These are phyloP conservation scores for Elongisporangium anandrum DNA, from an alignment of 352 stramenopile species.

Conservation along the genomic window DNA sequence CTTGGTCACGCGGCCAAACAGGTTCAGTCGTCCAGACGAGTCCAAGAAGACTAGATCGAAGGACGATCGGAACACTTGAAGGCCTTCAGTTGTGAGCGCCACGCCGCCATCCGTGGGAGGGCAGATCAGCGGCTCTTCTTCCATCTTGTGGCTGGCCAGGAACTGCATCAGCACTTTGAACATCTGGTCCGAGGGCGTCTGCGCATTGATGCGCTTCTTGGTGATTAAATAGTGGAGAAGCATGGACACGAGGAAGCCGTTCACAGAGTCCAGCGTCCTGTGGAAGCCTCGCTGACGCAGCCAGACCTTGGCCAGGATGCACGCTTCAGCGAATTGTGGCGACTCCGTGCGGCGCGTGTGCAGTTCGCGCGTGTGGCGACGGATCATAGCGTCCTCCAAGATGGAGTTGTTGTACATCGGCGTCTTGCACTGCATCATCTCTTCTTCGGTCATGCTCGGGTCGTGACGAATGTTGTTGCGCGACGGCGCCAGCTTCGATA, in stretches of 20 bases:
- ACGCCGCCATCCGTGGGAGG: constrained; percentile 49
- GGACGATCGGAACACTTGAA: constrained; percentile 56
- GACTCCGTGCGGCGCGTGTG: constrained; percentile 62
- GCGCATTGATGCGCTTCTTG: constrained; percentile 60
- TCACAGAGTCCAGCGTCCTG: constrained; percentile 67
- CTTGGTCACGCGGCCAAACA: constrained; percentile 60
- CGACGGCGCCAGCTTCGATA: constrained; percentile 70
- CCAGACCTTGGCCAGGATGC: constrained; percentile 87
- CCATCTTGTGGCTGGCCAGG: constrained; percentile 58
- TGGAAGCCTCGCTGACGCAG: constrained; percentile 80
- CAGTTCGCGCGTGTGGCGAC: constrained; percentile 76
- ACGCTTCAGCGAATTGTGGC: constrained; percentile 69
- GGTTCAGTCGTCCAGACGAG: constrained; percentile 65
- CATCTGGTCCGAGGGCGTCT: constrained; percentile 81
- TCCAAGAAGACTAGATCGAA: constrained; percentile 81
- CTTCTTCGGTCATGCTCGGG: constrained; percentile 59
- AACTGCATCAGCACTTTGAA: constrained; percentile 85
- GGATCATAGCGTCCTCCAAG: constrained; percentile 88
- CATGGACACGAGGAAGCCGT: constrained; percentile 82
- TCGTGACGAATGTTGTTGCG: constrained; percentile 87
- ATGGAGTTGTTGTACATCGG: constrained; percentile 90
- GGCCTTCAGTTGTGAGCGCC: constrained; percentile 53
- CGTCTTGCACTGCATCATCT: constrained; percentile 67
- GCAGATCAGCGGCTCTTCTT: constrained; percentile 65
- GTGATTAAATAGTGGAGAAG: constrained; percentile 81